These are phyloP conservation scores for Acer saccharum DNA, from an alignment of 345 rosid species.

Conservation along the genomic window DNA sequence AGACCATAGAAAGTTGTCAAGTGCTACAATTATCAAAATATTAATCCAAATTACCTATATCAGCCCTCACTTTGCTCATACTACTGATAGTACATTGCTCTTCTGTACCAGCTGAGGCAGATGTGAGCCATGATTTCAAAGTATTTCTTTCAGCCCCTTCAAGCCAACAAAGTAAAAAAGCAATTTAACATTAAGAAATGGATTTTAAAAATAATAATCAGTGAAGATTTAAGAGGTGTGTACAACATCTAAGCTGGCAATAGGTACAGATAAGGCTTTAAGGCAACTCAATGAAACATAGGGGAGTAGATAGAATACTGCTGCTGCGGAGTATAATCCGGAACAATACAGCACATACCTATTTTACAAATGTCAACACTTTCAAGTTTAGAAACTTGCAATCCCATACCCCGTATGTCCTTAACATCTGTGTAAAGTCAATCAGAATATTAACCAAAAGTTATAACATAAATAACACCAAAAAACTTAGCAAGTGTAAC, in stretches of 20 bases:
- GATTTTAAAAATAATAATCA: constrained; percentile 8
- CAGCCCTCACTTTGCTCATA: constrained; percentile 28
- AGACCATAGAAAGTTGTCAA: not conserved
- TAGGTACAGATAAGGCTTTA: not conserved
- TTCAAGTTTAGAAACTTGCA: constrained; percentile 95
- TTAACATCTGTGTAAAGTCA: constrained; percentile 51
- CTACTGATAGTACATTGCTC: constrained; percentile 26
- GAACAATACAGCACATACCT: constrained; percentile 41
- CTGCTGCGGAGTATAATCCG: constrained; percentile 15
- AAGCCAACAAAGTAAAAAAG: constrained; percentile 20
- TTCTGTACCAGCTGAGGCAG: constrained; percentile 47
- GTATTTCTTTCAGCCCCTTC: constrained; percentile 48
- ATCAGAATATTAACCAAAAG: constrained; percentile 7
- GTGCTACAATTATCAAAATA: not conserved
- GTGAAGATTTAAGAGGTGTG: not conserved
- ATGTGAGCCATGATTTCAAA: constrained; percentile 73
- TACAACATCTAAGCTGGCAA: not conserved
- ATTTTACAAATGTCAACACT: constrained; percentile 55
- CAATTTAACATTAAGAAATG: constrained; percentile 16
- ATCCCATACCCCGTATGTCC: constrained; percentile 92
- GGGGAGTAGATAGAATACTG: not conserved
- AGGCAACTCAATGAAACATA: not conserved
- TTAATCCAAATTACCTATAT: constrained; percentile 41
- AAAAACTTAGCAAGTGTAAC: not conserved
- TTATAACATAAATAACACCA: not conserved